Conservation (phyloP, 192 early-diverging fungal genomes). For the Podila epigama region DNA sequence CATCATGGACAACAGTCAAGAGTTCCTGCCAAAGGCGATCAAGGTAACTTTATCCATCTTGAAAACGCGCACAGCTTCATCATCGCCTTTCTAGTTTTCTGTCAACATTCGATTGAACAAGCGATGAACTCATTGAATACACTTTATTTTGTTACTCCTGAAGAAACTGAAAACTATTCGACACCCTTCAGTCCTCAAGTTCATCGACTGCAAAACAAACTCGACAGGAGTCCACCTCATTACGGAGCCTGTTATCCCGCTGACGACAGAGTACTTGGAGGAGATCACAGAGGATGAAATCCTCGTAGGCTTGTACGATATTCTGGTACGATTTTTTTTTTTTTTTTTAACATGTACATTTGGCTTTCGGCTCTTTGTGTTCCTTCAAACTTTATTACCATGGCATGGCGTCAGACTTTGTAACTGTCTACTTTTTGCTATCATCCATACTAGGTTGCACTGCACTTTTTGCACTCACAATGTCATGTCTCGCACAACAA, state of each 20-base stretch:
- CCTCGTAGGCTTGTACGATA: slow-evolving; percentile 42
- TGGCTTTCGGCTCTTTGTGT: too few relatives aligned
- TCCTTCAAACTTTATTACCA: background rate
- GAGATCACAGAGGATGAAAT: slow-evolving; percentile 40
- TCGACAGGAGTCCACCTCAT: slow-evolving; percentile 41
- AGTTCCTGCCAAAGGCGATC: slow-evolving; percentile 48
- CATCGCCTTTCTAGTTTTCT: background rate
- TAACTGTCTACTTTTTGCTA: background rate
- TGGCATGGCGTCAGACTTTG: too few relatives aligned
- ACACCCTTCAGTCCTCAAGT: slow-evolving; percentile 44
- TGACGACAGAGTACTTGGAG: slow-evolving; percentile 38
- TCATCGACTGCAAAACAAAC: slow-evolving; percentile 43
- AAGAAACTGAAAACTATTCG: slow-evolving; percentile 48
- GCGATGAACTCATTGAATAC: background rate
- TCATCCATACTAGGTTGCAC: slow-evolving; percentile 28
- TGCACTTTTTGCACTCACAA: slow-evolving; percentile 49
- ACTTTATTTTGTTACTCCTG: background rate
- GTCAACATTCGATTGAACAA: too few relatives aligned
- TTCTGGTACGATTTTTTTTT: slow-evolving; percentile 27
- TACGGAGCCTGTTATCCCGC: slow-evolving; percentile 31
- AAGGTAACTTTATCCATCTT: too few relatives aligned
- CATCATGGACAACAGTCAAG: slow-evolving; percentile 34
- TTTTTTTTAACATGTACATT: background rate
- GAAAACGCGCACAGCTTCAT: background rate
- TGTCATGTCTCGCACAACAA: slow-evolving; percentile 47